Evolutionary conservation across 1,284 basidiomycete species (phyloP).

Genomic region (Tilletia indica): DNA sequence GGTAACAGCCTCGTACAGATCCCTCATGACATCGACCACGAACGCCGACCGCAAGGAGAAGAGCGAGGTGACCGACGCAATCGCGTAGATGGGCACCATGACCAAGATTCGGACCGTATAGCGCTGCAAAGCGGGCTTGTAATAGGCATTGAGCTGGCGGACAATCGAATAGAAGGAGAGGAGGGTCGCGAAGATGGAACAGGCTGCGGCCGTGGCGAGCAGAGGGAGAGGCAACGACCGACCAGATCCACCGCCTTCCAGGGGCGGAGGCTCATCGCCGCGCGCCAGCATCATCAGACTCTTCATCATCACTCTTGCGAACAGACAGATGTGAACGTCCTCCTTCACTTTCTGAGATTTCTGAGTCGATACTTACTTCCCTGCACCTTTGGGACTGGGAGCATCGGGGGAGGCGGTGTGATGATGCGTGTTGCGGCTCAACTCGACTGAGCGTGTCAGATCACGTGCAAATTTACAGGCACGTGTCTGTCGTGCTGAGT

Average conservation of each 20-base stretch:
- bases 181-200: conserved; percentile 66
- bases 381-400: too few species aligned
- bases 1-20: conserved; percentile 74
- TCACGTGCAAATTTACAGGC: too few species aligned
- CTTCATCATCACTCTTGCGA: too few species aligned
- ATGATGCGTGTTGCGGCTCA: too few species aligned
- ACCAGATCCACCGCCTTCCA: conserved; percentile 58
- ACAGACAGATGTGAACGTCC: too few species aligned
- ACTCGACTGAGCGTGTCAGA: too few species aligned
- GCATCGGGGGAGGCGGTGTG: too few species aligned
- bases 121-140: conserved; percentile 60
- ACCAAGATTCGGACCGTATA: conserved; percentile 94
- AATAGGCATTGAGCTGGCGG: conserved; percentile 72
- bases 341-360: too few species aligned
- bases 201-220: conserved; percentile 65
- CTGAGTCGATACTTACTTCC: too few species aligned
- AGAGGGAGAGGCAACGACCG: conserved; percentile 61
- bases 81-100: conserved; percentile 92
- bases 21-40: conserved; percentile 89
- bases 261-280: not conserved
- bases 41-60: conserved; percentile 93
- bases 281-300: too few species aligned
- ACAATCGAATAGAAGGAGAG: conserved; percentile 80
- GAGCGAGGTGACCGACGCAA: conserved; percentile 86
- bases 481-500: too few species aligned